Percentiles rank a stretch among this genome's conserved stretches.
These are phyloP conservation scores for Silene coronaria DNA, from an alignment of 179 eudicot genomes.

Conservation along the genomic window DNA sequence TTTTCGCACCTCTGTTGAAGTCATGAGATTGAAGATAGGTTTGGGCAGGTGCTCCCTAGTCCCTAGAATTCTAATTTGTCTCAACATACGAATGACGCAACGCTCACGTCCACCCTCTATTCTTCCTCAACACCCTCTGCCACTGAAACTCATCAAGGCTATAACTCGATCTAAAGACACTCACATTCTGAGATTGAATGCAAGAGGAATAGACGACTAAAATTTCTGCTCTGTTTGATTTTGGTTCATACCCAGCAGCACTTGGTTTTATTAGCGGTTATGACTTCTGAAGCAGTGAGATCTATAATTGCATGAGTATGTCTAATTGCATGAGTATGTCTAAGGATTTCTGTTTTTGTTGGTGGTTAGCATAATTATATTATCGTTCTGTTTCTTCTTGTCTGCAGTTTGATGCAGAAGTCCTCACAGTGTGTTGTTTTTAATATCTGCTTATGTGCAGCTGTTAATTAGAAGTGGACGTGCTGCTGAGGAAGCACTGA, in stretches of 20 bases:
- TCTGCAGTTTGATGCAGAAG: neutral
- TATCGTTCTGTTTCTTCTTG: neutral
- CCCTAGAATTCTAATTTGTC: neutral
- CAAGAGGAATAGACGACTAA: neutral
- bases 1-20: neutral
- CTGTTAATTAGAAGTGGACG: slow-evolving; percentile 98
- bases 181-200: neutral
- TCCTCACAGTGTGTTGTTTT: slow-evolving; percentile 9
- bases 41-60: neutral
- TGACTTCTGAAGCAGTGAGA: neutral
- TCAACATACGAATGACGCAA: neutral
- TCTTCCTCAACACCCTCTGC: neutral
- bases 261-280: neutral
- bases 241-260: neutral
- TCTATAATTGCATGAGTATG: slow-evolving; percentile 3
- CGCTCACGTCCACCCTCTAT: neutral
- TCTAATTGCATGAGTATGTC: slow-evolving; percentile 9
- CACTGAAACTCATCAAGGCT: neutral
- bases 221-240: neutral
- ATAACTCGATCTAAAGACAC: neutral
- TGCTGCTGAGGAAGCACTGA: slow-evolving; percentile 80
- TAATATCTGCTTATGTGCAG: slow-evolving; percentile 33
- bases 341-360: neutral
- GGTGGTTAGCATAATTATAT: neutral
- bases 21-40: neutral